Evolutionary conservation across 2,329 filamentous ascomycete species (phyloP), one percentile per base, ranked within the genome.

Genomic region (Aureobasidium sp.): DNA sequence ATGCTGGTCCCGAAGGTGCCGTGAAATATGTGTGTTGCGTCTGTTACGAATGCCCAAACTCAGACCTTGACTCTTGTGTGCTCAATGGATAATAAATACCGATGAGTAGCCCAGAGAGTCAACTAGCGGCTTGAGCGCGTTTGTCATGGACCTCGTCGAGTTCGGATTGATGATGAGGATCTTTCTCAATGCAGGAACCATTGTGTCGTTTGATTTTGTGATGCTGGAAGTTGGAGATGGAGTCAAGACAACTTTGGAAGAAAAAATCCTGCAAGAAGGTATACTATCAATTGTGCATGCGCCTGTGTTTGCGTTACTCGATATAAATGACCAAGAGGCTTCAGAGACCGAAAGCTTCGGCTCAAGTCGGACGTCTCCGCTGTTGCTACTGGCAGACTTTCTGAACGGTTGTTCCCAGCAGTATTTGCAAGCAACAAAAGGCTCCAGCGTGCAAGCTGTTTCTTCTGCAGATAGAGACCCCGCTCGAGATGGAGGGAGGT

Each of bases 91-190:
- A 27, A 39, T 53, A 71, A 69, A 65, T 66, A 80, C 78, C 65
- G 76, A 70, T 67, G 72, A 70, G 67, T 77, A 78, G 49, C 73
- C 72, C 2, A 82, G 72, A 16, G 69, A 67, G 50, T 78, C 69
- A 59, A 81, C 73, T 9, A 81, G 71, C 9, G 78, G 78, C 66
- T 80, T 79, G 67, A 92, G 79, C 30, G 82, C 83, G 6, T 83
- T 77, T 11, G 89, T 93, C 89, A 93, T 93, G 61, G 79, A 77
- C 61, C 76, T 68, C 1, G 86, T 90, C 2, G 88, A 91, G 75
- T 94, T 94, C 36, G 90, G 89, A 69, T 94, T 93, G 68, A 93
- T 80, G 64, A 93, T 78, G 42, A 93, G 79, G 65, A 92, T 84
- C 34, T 59, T 59, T 50, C 57, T 49, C 10, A 59, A n/a, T 34